Evolutionary conservation across 2,329 filamentous ascomycete species (phyloP).

Genomic region (Onygena corvina): DNA sequence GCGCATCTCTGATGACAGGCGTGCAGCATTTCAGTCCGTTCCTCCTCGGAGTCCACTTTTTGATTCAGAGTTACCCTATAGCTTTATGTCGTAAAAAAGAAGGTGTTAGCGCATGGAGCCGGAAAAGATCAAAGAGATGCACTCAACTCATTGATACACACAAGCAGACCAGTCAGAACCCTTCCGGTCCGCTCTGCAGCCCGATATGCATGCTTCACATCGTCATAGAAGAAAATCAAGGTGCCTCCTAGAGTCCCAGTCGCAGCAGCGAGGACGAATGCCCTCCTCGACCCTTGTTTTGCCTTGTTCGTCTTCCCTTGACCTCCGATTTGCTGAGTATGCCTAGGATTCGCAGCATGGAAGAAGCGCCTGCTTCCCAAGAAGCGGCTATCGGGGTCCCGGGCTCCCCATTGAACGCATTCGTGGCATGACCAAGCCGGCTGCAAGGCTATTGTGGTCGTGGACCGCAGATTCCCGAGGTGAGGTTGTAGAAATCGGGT

Average conservation of each 20-base stretch:
- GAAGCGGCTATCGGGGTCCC: not conserved
- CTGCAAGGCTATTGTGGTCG: not conserved
- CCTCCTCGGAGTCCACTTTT: constrained; percentile 44
- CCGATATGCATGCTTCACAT: constrained; percentile 64
- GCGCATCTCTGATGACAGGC: constrained; percentile 90
- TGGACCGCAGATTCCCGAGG: not conserved
- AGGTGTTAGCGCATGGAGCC: not conserved
- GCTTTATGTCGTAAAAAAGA: constrained; percentile 37
- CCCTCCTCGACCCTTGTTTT: constrained; percentile 17
- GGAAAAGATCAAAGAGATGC: not conserved
- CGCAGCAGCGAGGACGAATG: constrained; percentile 25
- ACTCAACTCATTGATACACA: constrained; percentile 80
- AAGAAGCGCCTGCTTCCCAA: not conserved
- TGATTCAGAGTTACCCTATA: constrained; percentile 78
- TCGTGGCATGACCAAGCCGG: not conserved
- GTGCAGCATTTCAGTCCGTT: constrained; percentile 57
- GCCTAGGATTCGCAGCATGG: not conserved
- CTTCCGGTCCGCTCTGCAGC: constrained; percentile 66
- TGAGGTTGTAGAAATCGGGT: not conserved
- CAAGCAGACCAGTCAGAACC: constrained; percentile 59
- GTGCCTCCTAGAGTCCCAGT: constrained; percentile 31
- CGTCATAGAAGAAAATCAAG: constrained; percentile 44
- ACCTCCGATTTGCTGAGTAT: not conserved
- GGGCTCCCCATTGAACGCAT: not conserved
- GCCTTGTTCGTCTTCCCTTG: not conserved